Evolutionary conservation across 441 rosid species (phyloP).

Genomic region (Pelargonium fulgidum): DNA sequence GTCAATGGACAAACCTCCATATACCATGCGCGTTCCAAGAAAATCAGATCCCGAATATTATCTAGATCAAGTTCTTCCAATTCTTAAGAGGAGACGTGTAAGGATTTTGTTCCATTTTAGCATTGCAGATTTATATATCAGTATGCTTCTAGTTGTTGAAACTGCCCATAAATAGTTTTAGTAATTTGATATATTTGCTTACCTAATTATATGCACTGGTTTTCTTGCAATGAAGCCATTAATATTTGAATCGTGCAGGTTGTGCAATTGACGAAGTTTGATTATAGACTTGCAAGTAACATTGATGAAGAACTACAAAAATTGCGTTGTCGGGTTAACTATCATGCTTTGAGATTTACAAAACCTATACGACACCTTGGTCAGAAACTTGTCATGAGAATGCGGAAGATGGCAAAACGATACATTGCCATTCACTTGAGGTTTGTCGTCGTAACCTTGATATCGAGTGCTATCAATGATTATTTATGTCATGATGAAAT

Average conservation of each 20-base stretch:
- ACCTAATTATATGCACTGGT: background rate
- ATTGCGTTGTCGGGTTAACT: constrained; percentile 89
- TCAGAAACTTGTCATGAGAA: constrained; percentile 59
- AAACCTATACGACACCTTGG: constrained; percentile 77
- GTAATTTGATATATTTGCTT: background rate
- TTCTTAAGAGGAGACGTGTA: constrained; percentile 70
- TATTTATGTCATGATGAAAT: background rate
- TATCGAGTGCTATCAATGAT: background rate
- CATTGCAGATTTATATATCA: background rate
- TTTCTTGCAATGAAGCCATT: constrained; percentile 16
- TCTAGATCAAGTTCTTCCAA: constrained; percentile 88
- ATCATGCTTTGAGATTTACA: constrained; percentile 81
- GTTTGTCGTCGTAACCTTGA: constrained; percentile 28
- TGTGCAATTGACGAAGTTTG: constrained; percentile 92
- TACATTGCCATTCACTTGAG: constrained; percentile 88
- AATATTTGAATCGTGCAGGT: constrained; percentile 53
- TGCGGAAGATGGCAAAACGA: constrained; percentile 69
- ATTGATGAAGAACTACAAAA: constrained; percentile 80
- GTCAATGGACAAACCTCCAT: constrained; percentile 92
- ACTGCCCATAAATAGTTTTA: background rate
- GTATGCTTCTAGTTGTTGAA: too few species aligned
- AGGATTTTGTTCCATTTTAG: constrained; percentile 23
- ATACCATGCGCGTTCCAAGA: constrained; percentile 93
- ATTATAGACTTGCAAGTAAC: constrained; percentile 84
- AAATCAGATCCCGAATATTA: constrained; percentile 91